Evolutionary conservation across 106 monocot genomes (phyloP).

Genomic region (Vanilla planifolia): DNA sequence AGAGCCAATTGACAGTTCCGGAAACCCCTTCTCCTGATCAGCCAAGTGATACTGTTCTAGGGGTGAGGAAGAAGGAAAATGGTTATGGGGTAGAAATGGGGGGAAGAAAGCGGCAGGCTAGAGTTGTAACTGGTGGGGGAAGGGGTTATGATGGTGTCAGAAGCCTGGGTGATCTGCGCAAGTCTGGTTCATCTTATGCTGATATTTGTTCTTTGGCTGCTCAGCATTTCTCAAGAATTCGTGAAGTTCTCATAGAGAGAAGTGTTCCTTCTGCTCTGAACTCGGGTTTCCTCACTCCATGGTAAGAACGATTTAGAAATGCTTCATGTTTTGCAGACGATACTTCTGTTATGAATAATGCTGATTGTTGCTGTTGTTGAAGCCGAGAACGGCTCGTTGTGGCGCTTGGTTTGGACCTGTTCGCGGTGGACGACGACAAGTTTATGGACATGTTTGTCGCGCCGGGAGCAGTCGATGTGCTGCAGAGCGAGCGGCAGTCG

Average conservation of each 20-base stretch:
- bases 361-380: slow-evolving; percentile 10
- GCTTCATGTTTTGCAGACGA: background rate
- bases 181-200: slow-evolving; percentile 67
- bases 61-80: slow-evolving; percentile 62
- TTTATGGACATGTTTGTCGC: slow-evolving; percentile 99
- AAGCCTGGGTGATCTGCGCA: slow-evolving; percentile 43
- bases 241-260: slow-evolving; percentile 93
- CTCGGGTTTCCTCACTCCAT: slow-evolving; percentile 87
- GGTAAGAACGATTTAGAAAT: too few species aligned
- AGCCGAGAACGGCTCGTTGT: slow-evolving; percentile 76
- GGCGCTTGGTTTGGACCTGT: slow-evolving; percentile 72
- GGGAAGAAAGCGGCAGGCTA: slow-evolving; percentile 75
- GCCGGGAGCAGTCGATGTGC: slow-evolving; percentile 74
- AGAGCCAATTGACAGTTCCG: slow-evolving; percentile 90
- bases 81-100: slow-evolving; percentile 47
- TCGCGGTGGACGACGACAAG: slow-evolving; percentile 83
- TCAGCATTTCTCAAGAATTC: slow-evolving; percentile 80
- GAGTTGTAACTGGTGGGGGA: slow-evolving; percentile 29
- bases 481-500: slow-evolving; percentile 59
- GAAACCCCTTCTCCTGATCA: slow-evolving; percentile 97
- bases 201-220: slow-evolving; percentile 83
- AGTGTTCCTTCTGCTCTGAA: slow-evolving; percentile 83
- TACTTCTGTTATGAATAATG: too few species aligned
- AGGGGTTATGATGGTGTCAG: slow-evolving; percentile 30
- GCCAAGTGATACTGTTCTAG: slow-evolving; percentile 43